A percentile compares a stretch with the other conserved stretches of the same genome.
Conservation (phyloP, 1,284 basidiomycete genomes). For the Papiliotrema laurentii region DNA sequence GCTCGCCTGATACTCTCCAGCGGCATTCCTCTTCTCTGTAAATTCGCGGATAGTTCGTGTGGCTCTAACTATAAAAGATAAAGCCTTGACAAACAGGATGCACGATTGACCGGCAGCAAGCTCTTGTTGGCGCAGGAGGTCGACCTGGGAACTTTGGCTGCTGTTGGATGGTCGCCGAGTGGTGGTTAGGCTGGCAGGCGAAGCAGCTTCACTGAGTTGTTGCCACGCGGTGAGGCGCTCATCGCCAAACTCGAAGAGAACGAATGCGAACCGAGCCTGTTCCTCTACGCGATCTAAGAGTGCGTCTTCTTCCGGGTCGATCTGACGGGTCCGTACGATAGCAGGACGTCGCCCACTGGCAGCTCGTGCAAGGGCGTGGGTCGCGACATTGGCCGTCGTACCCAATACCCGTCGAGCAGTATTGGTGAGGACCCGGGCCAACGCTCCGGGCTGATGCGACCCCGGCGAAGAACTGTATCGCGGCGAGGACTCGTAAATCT, state of each 20-base stretch:
- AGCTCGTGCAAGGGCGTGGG: slow-evolving; percentile 39
- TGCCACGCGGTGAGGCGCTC: slow-evolving; percentile 70
- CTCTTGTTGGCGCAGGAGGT: slow-evolving; percentile 65
- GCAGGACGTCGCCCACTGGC: slow-evolving; percentile 32
- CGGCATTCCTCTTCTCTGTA: slow-evolving; percentile 44
- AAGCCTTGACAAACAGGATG: slow-evolving; percentile 86
- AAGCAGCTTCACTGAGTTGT: slow-evolving; percentile 51
- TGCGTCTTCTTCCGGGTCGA: slow-evolving; percentile 73
- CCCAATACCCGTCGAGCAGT: slow-evolving; percentile 91
- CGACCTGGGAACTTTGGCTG: slow-evolving; percentile 45
- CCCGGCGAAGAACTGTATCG: slow-evolving; percentile 35
- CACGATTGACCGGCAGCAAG: slow-evolving; percentile 71
- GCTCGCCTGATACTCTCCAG: slow-evolving; percentile 39
- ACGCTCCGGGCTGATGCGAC: slow-evolving; percentile 55
- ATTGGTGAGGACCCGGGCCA: slow-evolving; percentile 78
- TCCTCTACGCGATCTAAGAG: slow-evolving; percentile 75
- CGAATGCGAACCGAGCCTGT: slow-evolving; percentile 90
- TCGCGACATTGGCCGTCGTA: slow-evolving; percentile 49
- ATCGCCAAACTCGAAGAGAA: slow-evolving; percentile 88
- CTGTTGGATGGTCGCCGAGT: slow-evolving; percentile 8
- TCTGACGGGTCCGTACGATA: slow-evolving; percentile 28
- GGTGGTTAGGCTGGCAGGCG: slow-evolving; percentile 5
- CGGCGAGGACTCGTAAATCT: slow-evolving; percentile 17
- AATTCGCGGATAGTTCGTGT: slow-evolving; percentile 58
- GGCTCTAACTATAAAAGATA: slow-evolving; percentile 88